Base-by-base conservation (phyloP, 306 rosid genomes). In the Cyamopsis tetragonoloba region DNA sequence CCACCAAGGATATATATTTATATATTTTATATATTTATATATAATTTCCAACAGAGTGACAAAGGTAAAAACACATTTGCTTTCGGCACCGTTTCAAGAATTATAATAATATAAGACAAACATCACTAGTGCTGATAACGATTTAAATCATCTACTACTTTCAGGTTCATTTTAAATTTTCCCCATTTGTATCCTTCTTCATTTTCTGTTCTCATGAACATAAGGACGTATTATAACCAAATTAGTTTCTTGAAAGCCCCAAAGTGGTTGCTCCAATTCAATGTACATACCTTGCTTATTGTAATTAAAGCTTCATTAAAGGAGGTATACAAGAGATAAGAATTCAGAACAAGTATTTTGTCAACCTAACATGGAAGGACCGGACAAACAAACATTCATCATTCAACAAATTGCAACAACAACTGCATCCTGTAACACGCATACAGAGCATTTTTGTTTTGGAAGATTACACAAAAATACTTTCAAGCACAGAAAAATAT, bases 371-470 rank as follows among this genome's bases (percentile, higher is more conserved):
- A 57, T 1, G 9, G 61, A 70, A 68, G 42, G 27, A 78, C 56
- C 26, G 46, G 22, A 55, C 76, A 81, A 46, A 59, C 82, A 77
- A 63, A 78, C 82, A 53, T 73, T 75, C 41, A 30, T 48, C 47
- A 81, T 65, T 78, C 66, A 66, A 63, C 47, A 82, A 81, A 68
- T 62, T 72, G 27, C 53, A 76, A 77, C 68, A 73, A 68, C 19
- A 48, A 81, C 70, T 73, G 38, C 44, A 65, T 20, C 71, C 51
- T 74, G 75, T 72, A 65, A 80, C 87, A 88, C 87, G 49, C 88
- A 54, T 68, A 77, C 74, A 73, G 71, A 68, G 51, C 85, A 78
- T 30, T 49, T 58, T 55, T 28, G 69, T 68, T 67, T 1, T 12
- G 15, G 24, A 47, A 51, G n/a, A 43, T 32, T 14, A 7, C 15